Percentiles rank a stretch among this genome's conserved stretches.
Evolutionary conservation across 2,329 filamentous ascomycete genomes (phyloP).

Genomic region (Falciphora oryzae): DNA sequence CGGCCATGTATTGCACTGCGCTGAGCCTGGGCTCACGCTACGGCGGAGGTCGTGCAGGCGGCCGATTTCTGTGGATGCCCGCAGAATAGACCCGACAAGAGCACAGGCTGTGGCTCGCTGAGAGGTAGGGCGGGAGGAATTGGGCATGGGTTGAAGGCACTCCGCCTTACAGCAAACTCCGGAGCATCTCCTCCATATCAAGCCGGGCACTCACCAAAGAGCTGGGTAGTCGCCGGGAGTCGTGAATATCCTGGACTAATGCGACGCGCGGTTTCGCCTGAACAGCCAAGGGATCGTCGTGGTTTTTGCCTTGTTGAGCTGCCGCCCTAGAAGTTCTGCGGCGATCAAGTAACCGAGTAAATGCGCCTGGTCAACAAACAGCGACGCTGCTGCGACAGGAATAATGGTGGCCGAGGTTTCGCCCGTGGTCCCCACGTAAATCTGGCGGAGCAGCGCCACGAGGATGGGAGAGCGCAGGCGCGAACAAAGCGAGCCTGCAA

Average conservation of each 20-base stretch:
- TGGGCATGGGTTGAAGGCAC: not conserved
- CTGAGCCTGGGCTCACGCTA: not conserved
- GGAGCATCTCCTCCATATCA: no score
- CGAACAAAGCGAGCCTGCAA: no score
- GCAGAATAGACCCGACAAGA: not conserved
- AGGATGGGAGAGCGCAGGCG: no score
- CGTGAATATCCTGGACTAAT: not conserved
- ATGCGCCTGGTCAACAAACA: not conserved
- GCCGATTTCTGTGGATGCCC: not conserved
- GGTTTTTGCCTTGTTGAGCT: not conserved
- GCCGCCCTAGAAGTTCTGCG: no score
- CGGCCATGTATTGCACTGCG: not conserved
- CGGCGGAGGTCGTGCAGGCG: no score
- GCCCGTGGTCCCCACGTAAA: not conserved
- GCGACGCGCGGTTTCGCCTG: not conserved
- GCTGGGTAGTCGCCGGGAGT: not conserved
- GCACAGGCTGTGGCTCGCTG: no score
- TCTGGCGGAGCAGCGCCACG: not conserved
- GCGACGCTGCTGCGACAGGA: not conserved
- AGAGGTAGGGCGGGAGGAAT: not conserved
- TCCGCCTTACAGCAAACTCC: not conserved
- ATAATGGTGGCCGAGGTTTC: not conserved
- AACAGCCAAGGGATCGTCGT: not conserved
- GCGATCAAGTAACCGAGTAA: not conserved
- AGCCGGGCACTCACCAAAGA: not conserved